Base-by-base conservation (phyloP, 129 eudicot genomes). In the Pulicaria dysenterica region DNA sequence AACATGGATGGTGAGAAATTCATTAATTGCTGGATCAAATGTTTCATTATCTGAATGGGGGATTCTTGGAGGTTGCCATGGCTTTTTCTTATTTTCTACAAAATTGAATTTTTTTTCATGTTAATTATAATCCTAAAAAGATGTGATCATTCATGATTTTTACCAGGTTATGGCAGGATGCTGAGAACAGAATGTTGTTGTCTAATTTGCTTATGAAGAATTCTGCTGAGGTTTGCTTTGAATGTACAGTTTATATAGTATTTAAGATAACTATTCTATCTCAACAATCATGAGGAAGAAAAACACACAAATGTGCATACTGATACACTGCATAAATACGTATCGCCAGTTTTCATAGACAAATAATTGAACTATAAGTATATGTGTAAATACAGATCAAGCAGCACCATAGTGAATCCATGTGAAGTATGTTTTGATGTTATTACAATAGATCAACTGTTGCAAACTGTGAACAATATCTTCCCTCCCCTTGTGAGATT, bases 131-230 rank as follows among this genome's bases (percentile, higher is more conserved):
- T 13, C 64, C 58, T 74, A 64, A 74, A 45, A 0, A 45, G 60
- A 10, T 61, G 42, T 47, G 3, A 4, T 55, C 5, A 41, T 50
- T 50, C 19, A 74, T 55, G 31, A 24, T 24, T 24, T 45, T 61
- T 54, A 14, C 58, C 74, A 90, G 96, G 85, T 76, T 90, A 80
- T 90, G 96, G 96, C 96, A 90, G 82, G 96, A 90, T 83, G 96
- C 96, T 1, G 96, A 90, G 79, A 87, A 80, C 87, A 69, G 96
- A 77, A 81, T 40, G 61, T 53, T 90, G 59, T 75, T 90, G 57
- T 65, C 82, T 14, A 79, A 45, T 80, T 83, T 85, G 60, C 81
- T 85, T 45, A 69, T 53, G 79, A 82, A 80, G 67, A 81, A 79
- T 69, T 75, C 81, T 0, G 77, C 53, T 46, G 96, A 86, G 97